Evolutionary conservation across 2,329 filamentous ascomycete species (phyloP).

Genomic region (Microcyclosporella mali): DNA sequence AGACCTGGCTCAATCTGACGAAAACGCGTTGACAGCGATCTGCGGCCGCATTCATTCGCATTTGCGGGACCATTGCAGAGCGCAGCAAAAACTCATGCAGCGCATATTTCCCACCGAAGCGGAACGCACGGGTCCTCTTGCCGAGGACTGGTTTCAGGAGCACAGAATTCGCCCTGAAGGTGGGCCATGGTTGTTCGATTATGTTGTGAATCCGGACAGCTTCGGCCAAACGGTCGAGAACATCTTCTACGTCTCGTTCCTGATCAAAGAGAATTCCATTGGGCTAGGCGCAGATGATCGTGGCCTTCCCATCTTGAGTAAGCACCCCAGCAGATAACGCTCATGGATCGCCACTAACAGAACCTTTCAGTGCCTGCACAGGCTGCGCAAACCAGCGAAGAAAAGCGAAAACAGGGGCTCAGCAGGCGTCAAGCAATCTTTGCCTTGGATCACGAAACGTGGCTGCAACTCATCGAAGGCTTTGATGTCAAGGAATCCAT

Average conservation of each 20-base stretch:
- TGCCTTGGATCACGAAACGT: conserved; percentile 77
- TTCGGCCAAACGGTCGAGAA: conserved; percentile 97
- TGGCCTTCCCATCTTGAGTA: conserved; percentile 73
- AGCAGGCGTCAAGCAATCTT: conserved; percentile 74
- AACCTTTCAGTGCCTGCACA: not conserved
- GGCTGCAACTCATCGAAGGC: conserved; percentile 68
- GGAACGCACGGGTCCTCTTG: conserved; percentile 33
- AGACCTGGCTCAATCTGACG: conserved; percentile 69
- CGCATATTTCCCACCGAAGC: conserved; percentile 26
- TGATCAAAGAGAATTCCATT: conserved; percentile 79
- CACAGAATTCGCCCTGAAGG: conserved; percentile 61
- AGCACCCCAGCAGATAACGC: conserved; percentile 35
- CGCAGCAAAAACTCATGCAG: conserved; percentile 33
- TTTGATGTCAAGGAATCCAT: conserved; percentile 74
- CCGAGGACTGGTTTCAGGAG: conserved; percentile 53
- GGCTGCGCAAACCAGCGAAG: not conserved
- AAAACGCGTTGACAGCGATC: conserved; percentile 70
- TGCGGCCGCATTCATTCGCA: conserved; percentile 67
- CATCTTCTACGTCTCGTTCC: conserved; percentile 90
- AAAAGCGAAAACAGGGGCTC: conserved; percentile 3
- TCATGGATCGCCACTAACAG: not conserved
- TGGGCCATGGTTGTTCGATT: conserved; percentile 74
- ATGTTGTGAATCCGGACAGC: conserved; percentile 80
- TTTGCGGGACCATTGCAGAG: conserved; percentile 38
- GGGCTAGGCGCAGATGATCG: conserved; percentile 67